Evolutionary conservation across 345 rosid genomes (phyloP).

Genomic region (Brassica nigra): DNA sequence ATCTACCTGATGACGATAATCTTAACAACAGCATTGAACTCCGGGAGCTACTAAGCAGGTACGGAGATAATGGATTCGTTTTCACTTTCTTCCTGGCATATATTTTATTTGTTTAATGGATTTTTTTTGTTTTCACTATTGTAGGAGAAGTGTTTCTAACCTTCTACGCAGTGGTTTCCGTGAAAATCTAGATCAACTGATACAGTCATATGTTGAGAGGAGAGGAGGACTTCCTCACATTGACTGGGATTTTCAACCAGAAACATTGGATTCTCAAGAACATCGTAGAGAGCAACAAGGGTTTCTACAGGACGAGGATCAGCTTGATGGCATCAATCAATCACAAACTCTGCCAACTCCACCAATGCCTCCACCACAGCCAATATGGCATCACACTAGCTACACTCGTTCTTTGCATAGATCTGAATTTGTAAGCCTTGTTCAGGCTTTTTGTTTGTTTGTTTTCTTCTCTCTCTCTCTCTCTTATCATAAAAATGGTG

Average conservation of each 20-base stretch:
- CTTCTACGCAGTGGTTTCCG: conserved; percentile 10
- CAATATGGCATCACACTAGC: conserved; percentile 14
- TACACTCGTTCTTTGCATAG: conserved; percentile 8
- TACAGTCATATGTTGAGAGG: conserved; percentile 18
- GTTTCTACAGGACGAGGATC: conserved; percentile 13
- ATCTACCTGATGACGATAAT: conserved; percentile 12
- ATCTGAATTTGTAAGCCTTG: conserved; percentile 11
- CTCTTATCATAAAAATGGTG: neutral
- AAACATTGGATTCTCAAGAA: neutral
- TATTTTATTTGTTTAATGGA: neutral
- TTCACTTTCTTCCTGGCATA: neutral
- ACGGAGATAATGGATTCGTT: neutral
- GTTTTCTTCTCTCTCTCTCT: no score
- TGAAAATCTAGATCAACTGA: conserved; percentile 3
- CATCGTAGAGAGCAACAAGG: conserved; percentile 1
- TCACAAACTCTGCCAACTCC: conserved; percentile 1
- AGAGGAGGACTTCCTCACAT: conserved; percentile 4
- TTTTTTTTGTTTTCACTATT: neutral
- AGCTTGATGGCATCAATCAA: conserved; percentile 10
- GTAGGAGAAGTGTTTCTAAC: conserved; percentile 17
- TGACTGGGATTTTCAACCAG: conserved; percentile 13
- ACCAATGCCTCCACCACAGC: conserved; percentile 13
- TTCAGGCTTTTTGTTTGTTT: no score
- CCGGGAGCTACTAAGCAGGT: conserved; percentile 13
- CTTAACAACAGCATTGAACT: conserved; percentile 14